Conservation (phyloP, 257 asterid genomes). For the Solanum paucissectum region DNA sequence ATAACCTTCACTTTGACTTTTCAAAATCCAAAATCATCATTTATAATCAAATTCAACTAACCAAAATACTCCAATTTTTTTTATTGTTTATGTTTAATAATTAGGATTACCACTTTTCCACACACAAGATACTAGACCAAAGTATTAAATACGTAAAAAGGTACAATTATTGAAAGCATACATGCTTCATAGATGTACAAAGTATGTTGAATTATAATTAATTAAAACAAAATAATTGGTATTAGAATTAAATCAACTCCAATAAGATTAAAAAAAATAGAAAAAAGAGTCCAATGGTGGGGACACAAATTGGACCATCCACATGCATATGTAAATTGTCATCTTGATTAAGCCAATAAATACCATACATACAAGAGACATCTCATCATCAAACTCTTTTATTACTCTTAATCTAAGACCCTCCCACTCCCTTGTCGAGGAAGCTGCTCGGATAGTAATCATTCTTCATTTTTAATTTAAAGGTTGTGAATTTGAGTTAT, state of each 20-base stretch:
- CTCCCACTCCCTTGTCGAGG: too few relatives aligned
- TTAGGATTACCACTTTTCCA: background rate
- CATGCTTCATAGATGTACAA: background rate
- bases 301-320: conserved; percentile 8
- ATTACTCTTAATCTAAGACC: background rate
- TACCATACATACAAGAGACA: background rate
- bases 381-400: conserved; percentile 5
- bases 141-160: background rate
- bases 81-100: background rate
- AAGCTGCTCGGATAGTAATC: too few relatives aligned
- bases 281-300: background rate
- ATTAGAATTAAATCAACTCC: background rate
- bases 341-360: conserved; percentile 16
- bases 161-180: background rate
- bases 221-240: background rate
- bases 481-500: too few relatives aligned
- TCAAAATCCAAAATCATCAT: background rate
- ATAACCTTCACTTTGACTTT: background rate
- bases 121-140: background rate
- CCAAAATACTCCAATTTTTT: background rate
- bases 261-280: background rate
- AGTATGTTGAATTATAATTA: background rate
- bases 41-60: background rate
- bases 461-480: too few relatives aligned
- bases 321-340: conserved; percentile 12